Evolutionary conservation across 1,139 yeast species (phyloP).

Genomic region (Yamadazyma buinensis): DNA sequence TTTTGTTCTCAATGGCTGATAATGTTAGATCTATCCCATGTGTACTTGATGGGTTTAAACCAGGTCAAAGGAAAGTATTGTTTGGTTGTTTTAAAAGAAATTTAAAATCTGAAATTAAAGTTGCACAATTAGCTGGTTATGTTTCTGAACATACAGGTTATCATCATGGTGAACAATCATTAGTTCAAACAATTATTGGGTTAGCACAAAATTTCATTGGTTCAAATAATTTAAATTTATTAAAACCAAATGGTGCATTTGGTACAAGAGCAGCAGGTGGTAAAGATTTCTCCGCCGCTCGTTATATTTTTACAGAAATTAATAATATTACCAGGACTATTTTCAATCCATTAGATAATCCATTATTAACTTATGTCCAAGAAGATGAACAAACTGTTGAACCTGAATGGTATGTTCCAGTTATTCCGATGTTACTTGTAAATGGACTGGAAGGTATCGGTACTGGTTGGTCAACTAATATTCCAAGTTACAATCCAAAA

Average conservation of each 20-base stretch:
- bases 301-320: constrained; percentile 91
- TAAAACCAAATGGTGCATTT: constrained; percentile 92
- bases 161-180: constrained; percentile 92
- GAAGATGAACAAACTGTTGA: constrained; percentile 95
- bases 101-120: constrained; percentile 74
- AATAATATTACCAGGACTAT: constrained; percentile 70
- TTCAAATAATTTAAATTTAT: constrained; percentile 77
- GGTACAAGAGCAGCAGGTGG: constrained; percentile 98
- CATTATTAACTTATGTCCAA: constrained; percentile 73
- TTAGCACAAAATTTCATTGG: constrained; percentile 96
- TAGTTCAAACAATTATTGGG: constrained; percentile 86
- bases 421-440: constrained; percentile 86
- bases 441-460: constrained; percentile 99
- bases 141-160: constrained; percentile 88
- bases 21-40: constrained; percentile 94
- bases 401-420: constrained; percentile 94
- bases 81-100: constrained; percentile 87
- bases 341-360: constrained; percentile 78
- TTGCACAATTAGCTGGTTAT: constrained; percentile 87
- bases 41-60: constrained; percentile 92
- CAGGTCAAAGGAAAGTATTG: constrained; percentile 93
- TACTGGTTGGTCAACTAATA: constrained; percentile 96
- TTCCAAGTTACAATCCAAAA: constrained; percentile 85
- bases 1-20: constrained; percentile 95
- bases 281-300: constrained; percentile 97